phyloP scores from a whole-genome alignment of 768 basidiomycete species.

The Floccularia luteovirens region DNA sequence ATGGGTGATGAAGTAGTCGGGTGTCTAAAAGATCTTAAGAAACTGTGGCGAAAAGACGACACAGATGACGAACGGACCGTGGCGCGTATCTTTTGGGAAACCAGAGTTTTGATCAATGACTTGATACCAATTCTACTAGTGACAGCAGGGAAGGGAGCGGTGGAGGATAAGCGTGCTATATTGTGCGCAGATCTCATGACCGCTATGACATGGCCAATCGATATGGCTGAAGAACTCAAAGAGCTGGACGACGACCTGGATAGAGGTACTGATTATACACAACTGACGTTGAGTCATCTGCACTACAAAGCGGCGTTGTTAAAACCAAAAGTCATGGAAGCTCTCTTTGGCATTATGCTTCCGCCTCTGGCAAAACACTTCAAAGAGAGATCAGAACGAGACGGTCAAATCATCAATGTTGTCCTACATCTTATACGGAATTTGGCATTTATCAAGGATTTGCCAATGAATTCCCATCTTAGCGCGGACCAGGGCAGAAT shows the following conservation, averaged over 20 bases:
- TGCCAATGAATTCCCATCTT: slow-evolving; percentile 57
- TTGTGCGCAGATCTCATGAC: slow-evolving; percentile 85
- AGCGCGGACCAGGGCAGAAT: slow-evolving; percentile 78
- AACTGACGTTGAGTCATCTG: slow-evolving; percentile 71
- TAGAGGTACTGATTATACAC: slow-evolving; percentile 83
- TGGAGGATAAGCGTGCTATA: slow-evolving; percentile 79
- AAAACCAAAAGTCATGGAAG: slow-evolving; percentile 58
- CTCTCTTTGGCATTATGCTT: slow-evolving; percentile 67
- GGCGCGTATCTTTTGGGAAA: slow-evolving; percentile 86
- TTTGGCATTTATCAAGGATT: slow-evolving; percentile 89
- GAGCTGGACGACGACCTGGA: slow-evolving; percentile 84
- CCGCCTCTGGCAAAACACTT: slow-evolving; percentile 67
- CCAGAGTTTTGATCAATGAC: slow-evolving; percentile 82
- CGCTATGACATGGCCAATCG: slow-evolving; percentile 99
- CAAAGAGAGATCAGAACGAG: slow-evolving; percentile 69
- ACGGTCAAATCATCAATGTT: slow-evolving; percentile 82
- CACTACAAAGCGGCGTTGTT: slow-evolving; percentile 84
- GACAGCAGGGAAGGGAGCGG: slow-evolving; percentile 69
- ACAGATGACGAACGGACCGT: slow-evolving; percentile 95
- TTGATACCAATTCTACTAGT: slow-evolving; percentile 78
- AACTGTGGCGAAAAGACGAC: slow-evolving; percentile 94
- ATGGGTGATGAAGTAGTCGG: slow-evolving; percentile 78
- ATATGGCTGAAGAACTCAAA: slow-evolving; percentile 88
- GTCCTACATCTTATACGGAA: slow-evolving; percentile 88
- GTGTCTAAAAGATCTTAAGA: slow-evolving; percentile 91